A percentile compares a stretch with the other conserved stretches of the same genome.
Conservation (phyloP, 176 grass and related monocot genomes). For the Zizania latifolia region DNA sequence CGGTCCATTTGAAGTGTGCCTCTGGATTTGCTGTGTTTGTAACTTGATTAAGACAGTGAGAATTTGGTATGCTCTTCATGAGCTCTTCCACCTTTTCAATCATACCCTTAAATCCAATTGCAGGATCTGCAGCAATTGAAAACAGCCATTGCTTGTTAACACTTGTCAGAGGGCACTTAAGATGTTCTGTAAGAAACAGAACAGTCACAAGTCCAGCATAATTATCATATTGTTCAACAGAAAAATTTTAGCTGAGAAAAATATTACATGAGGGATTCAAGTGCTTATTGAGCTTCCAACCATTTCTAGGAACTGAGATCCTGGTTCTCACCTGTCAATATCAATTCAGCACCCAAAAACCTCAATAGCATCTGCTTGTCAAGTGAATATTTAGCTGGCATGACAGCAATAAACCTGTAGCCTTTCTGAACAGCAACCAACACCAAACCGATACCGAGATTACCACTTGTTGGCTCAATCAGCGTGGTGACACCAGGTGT, state of each 20-base stretch:
- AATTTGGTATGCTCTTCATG: constrained; percentile 52
- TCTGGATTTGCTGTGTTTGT: constrained; percentile 59
- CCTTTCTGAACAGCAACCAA: constrained; percentile 54
- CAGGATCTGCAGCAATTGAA: constrained; percentile 50
- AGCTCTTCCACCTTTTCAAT: constrained; percentile 48
- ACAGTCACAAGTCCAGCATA: neutral
- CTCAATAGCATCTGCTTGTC: constrained; percentile 70
- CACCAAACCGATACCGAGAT: constrained; percentile 56
- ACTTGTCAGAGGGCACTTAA: neutral
- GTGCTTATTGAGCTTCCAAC: neutral
- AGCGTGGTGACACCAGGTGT: constrained; percentile 57
- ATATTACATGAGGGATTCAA: neutral
- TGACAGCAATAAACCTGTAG: constrained; percentile 57
- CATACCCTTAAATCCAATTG: constrained; percentile 45
- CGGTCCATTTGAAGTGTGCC: constrained; percentile 65
- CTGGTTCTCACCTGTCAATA: constrained; percentile 45
- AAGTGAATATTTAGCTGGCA: constrained; percentile 67
- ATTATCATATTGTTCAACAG: neutral
- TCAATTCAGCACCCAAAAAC: constrained; percentile 62
- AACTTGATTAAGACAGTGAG: constrained; percentile 59
- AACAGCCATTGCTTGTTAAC: neutral
- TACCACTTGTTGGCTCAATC: constrained; percentile 69
- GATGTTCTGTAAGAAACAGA: neutral
- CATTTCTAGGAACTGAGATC: neutral
- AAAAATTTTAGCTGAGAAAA: neutral